phyloP scores from a whole-genome alignment of 129 eudicot genomes.

The Mikania micrantha region DNA sequence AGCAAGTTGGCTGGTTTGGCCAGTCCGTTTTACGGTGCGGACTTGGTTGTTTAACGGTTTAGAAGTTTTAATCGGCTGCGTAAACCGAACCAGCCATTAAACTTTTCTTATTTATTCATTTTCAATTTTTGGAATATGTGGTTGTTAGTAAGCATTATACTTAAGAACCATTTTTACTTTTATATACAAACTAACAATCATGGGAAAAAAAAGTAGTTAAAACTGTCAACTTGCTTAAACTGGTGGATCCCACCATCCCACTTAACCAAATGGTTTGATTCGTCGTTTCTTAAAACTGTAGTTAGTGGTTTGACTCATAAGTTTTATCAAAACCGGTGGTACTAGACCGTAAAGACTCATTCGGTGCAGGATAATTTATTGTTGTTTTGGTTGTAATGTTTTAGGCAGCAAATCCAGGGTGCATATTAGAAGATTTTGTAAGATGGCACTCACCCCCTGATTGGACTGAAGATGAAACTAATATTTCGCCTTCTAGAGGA shows the following conservation, averaged over 20 bases:
- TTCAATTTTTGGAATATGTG: neutral
- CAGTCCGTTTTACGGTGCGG: neutral
- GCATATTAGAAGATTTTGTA: constrained; percentile 91
- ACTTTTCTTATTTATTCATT: too few species aligned
- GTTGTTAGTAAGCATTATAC: too few species aligned
- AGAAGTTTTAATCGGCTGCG: neutral
- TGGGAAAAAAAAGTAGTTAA: too few species aligned
- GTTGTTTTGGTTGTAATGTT: constrained; percentile 9
- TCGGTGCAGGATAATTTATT: neutral
- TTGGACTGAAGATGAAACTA: constrained; percentile 59
- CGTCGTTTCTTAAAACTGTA: neutral
- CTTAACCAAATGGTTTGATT: neutral
- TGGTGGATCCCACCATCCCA: neutral
- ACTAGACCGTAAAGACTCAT: neutral
- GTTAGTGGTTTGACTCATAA: neutral
- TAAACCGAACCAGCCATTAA: neutral
- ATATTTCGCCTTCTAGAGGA: constrained; percentile 53
- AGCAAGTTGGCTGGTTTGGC: neutral
- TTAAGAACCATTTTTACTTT: too few species aligned
- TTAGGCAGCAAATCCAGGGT: constrained; percentile 99
- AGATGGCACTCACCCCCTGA: constrained; percentile 99
- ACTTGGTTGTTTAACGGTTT: neutral
- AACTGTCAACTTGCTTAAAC: too few species aligned
- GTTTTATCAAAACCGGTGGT: neutral
- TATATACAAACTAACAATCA: too few species aligned